Percentiles rank a stretch among this genome's conserved stretches.
These are phyloP conservation scores for Bryoglossum gracile DNA, from an alignment of 495 filamentous ascomycete genomes.

Conservation along the genomic window DNA sequence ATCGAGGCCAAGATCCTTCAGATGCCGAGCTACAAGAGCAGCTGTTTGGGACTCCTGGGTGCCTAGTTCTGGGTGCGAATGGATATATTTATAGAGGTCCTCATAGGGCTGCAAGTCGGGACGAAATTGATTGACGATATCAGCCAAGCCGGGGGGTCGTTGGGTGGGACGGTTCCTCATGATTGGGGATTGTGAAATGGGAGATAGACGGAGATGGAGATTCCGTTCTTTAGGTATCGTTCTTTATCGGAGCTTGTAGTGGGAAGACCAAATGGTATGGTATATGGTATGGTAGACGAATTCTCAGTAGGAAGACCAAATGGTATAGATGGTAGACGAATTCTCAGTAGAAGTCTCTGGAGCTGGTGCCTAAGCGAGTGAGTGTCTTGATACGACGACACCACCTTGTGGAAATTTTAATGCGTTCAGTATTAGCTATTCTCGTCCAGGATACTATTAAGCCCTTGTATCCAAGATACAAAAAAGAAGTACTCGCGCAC, in stretches of 20 bases:
- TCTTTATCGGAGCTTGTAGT: background rate
- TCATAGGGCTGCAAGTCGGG: constrained; percentile 22
- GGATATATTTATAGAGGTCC: constrained; percentile 42
- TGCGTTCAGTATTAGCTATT: too few relatives aligned
- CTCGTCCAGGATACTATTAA: too few relatives aligned
- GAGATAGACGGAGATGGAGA: background rate
- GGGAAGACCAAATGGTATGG: background rate
- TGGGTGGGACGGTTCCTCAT: background rate
- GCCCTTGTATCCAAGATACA: too few relatives aligned
- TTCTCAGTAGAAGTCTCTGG: too few relatives aligned
- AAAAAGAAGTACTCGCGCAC: background rate
- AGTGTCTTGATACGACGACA: too few relatives aligned
- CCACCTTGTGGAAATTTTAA: too few relatives aligned
- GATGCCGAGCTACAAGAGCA: constrained; percentile 26
- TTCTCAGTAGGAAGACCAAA: background rate
- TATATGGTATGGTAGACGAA: too few relatives aligned
- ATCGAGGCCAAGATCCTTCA: constrained; percentile 35
- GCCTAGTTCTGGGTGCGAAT: constrained; percentile 44
- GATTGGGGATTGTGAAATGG: background rate
- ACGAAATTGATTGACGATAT: constrained; percentile 19
- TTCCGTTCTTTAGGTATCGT: too few relatives aligned
- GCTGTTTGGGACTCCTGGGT: constrained; percentile 36
- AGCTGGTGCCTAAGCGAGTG: too few relatives aligned
- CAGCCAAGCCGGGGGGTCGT: background rate
- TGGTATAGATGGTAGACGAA: too few relatives aligned